Evolutionary conservation across 1,284 basidiomycete species (phyloP), one percentile per base, ranked within the genome.

Genomic region (Sporisorium exsertum): DNA sequence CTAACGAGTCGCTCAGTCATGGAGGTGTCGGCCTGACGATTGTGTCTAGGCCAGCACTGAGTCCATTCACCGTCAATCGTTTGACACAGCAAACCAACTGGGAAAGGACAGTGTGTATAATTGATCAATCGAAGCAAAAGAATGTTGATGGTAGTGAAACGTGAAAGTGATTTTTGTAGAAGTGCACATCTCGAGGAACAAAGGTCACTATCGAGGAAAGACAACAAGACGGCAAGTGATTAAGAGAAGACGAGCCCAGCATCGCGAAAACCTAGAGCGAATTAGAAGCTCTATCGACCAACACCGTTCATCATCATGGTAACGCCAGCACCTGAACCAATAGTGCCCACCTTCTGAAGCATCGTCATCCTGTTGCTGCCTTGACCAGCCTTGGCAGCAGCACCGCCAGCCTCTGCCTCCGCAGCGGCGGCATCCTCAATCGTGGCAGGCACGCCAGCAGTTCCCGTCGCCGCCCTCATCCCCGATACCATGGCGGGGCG

Each of bases 301-400:
- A 24, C 2, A 57, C 70, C 70, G 43, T 57, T 64, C 49, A 72
- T 60, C 13, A 45, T 51, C 64, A 72, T 67, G 0, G 47, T 45
- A 8, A 49, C 53, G n/a, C 64, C 57, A 7, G 56, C 57, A 50
- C 56, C 64, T 0, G 12, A 15, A 7, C 64, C 52, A 13, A 72
- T 5, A 10, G 22, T 32, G 2, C 37, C 56, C 8, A 63, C 7
- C 9, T 12, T 52, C 24, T 45, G 63, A n/a, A 1, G 12, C 0
- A 8, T 0, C 13, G 27, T 45, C 43, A 43, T 43, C 0, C 43
- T 27, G 15, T 49, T 46, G 10, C 26, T 40, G 1, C 15, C 16
- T 7, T 20, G 26, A 18, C 18, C 60, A 26, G 49, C 54, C 9
- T 29, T 16, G 9, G 45, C 37, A 18, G 37, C 37, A 16, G 5